Conservation (phyloP, 352 stramenopile species). For the Phytophthora cryptogea region DNA sequence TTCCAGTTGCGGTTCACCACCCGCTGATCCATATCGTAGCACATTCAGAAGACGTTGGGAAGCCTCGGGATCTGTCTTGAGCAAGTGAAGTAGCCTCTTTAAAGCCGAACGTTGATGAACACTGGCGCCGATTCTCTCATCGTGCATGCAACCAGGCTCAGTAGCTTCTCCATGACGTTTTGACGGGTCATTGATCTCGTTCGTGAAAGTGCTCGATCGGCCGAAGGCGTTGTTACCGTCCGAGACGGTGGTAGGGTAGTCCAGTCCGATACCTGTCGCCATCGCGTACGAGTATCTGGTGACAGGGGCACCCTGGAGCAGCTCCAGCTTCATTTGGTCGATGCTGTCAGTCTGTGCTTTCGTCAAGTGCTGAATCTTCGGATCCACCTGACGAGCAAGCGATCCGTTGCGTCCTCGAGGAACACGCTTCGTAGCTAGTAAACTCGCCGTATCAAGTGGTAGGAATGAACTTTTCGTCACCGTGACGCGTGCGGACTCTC, state of each 20-base stretch:
- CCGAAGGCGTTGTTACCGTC: constrained; percentile 67
- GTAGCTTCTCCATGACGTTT: constrained; percentile 75
- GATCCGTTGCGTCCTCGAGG: constrained; percentile 60
- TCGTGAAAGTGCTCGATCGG: constrained; percentile 73
- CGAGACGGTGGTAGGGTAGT: constrained; percentile 56
- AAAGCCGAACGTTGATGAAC: constrained; percentile 68
- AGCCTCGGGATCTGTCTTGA: constrained; percentile 23
- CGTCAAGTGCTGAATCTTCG: constrained; percentile 59
- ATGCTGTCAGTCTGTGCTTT: constrained; percentile 73
- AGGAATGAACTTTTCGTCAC: constrained; percentile 47
- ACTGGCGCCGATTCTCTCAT: constrained; percentile 60
- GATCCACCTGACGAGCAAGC: constrained; percentile 47
- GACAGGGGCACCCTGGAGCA: constrained; percentile 45
- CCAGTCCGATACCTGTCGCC: constrained; percentile 53
- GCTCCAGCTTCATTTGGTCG: constrained; percentile 69
- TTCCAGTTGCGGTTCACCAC: constrained; percentile 15
- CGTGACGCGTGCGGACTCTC: constrained; percentile 25
- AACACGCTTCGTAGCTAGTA: constrained; percentile 40
- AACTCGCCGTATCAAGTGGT: constrained; percentile 36
- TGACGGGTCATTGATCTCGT: constrained; percentile 63
- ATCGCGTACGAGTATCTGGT: constrained; percentile 78
- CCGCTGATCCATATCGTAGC: constrained; percentile 15
- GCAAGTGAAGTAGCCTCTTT: constrained; percentile 38
- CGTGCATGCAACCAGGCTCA: constrained; percentile 51
- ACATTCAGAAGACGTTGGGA: constrained; percentile 33